Evolutionary conservation across 1,284 basidiomycete genomes (phyloP).

Genomic region (Mycosarcoma maydis): DNA sequence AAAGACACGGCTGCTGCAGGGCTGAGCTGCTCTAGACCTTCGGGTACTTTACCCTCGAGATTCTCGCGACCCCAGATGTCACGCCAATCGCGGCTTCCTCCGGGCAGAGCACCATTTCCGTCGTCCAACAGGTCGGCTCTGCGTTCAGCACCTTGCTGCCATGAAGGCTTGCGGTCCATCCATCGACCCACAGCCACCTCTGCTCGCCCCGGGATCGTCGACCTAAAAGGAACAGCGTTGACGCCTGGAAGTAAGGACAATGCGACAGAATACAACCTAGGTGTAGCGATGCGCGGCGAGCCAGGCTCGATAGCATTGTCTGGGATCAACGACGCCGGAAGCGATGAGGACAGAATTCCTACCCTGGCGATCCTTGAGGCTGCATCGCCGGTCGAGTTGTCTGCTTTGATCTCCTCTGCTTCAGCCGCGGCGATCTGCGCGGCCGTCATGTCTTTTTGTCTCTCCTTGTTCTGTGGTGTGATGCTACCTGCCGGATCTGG

Average conservation of each 20-base stretch:
- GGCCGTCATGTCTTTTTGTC: constrained; percentile 20
- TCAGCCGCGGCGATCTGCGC: constrained; percentile 26
- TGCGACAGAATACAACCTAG: constrained; percentile 45
- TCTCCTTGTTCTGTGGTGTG: neutral
- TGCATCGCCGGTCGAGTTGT: constrained; percentile 2
- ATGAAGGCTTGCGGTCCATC: constrained; percentile 50
- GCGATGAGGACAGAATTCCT: constrained; percentile 44
- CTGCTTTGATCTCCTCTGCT: constrained; percentile 9
- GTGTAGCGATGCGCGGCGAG: constrained; percentile 27
- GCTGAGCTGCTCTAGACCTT: constrained; percentile 21
- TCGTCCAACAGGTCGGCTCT: constrained; percentile 47
- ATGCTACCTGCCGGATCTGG: constrained; percentile 9
- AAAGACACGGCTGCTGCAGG: constrained; percentile 69
- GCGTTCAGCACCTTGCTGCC: constrained; percentile 44
- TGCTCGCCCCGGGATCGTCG: constrained; percentile 48
- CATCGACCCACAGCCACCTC: constrained; percentile 56
- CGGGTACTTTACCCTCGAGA: constrained; percentile 45
- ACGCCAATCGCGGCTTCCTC: constrained; percentile 45
- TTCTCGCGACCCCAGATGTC: constrained; percentile 61
- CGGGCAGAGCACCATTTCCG: constrained; percentile 26
- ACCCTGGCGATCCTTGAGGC: constrained; percentile 30
- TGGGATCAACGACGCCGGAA: constrained; percentile 49
- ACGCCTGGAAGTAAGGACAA: constrained; percentile 46
- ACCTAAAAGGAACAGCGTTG: constrained; percentile 51
- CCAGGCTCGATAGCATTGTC: constrained; percentile 29